phyloP scores from a whole-genome alignment of 768 basidiomycete species.

The Boletus eberwhitei region DNA sequence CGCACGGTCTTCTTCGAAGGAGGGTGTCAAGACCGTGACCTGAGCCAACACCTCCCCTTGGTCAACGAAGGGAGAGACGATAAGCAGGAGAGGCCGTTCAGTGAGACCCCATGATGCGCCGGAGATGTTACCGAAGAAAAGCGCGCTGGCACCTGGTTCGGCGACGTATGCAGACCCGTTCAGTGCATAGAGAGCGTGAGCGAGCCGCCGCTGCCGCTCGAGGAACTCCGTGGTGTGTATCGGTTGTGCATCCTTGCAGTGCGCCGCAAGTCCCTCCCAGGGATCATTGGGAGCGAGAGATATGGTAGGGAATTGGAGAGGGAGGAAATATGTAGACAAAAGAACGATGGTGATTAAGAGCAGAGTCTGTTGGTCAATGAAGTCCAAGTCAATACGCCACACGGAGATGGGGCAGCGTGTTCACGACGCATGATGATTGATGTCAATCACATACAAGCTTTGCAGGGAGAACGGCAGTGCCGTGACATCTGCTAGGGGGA shows the following conservation, averaged over 20 bases:
- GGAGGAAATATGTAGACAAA: conserved; percentile 2
- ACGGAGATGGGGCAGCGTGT: background rate
- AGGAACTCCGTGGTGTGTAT: conserved; percentile 47
- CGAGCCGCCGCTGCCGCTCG: conserved; percentile 53
- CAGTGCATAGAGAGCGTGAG: conserved; percentile 43
- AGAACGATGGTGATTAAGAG: conserved; percentile 5
- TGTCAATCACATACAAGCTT: conserved; percentile 14
- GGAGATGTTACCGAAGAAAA: conserved; percentile 74
- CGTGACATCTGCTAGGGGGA: background rate
- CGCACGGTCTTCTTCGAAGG: conserved; percentile 74
- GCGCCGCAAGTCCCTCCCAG: conserved; percentile 31
- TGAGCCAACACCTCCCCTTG: conserved; percentile 35
- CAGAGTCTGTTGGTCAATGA: conserved; percentile 10
- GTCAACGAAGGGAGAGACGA: conserved; percentile 45
- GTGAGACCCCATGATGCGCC: conserved; percentile 61
- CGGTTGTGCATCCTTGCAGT: conserved; percentile 49
- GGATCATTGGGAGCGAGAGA: background rate
- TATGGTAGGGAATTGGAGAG: background rate
- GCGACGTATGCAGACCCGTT: conserved; percentile 70
- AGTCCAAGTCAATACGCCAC: background rate
- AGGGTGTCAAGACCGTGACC: conserved; percentile 66
- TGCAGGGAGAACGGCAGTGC: background rate
- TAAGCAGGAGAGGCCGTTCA: conserved; percentile 73
- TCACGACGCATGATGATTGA: background rate
- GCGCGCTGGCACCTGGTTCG: conserved; percentile 71